These are phyloP conservation scores for Linderina pennispora DNA, from an alignment of 192 early-diverging fungal species.

Conservation along the genomic window DNA sequence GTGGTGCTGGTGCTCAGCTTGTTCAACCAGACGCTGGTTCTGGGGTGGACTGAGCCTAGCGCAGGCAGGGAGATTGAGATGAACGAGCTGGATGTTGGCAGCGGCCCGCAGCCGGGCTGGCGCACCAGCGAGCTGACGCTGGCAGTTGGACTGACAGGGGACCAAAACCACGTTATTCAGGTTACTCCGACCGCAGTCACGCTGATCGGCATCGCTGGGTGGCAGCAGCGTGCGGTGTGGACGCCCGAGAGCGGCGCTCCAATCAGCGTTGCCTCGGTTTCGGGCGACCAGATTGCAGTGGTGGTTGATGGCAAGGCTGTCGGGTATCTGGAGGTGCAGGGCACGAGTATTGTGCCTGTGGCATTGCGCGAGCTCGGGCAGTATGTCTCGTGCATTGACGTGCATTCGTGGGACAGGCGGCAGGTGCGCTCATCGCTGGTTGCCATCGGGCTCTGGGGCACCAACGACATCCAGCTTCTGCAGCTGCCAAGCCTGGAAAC, in stretches of 20 bases:
- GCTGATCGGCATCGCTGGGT: conserved; percentile 32
- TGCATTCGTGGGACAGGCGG: conserved; percentile 45
- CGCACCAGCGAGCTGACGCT: conserved; percentile 21
- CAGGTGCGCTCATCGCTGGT: conserved; percentile 34
- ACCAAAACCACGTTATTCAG: conserved; percentile 48
- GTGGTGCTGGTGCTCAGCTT: conserved; percentile 25
- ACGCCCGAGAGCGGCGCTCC: conserved; percentile 10
- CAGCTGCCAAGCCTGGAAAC: conserved; percentile 52
- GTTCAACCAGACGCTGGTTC: conserved; percentile 9
- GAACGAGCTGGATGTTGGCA: conserved; percentile 38
- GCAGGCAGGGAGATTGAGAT: conserved; percentile 39
- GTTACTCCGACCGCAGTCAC: conserved; percentile 49
- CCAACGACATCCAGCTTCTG: conserved; percentile 55
- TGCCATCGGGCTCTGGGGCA: conserved; percentile 74
- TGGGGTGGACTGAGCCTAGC: conserved; percentile 35
- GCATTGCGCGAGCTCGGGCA: conserved; percentile 53
- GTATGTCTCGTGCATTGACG: conserved; percentile 73
- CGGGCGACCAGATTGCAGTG: conserved; percentile 50
- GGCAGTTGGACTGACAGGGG: conserved; percentile 8
- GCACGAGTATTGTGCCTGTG: too few relatives aligned
- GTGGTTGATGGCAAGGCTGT: conserved; percentile 52
- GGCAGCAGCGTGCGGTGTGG: conserved; percentile 49
- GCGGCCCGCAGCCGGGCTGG: conserved; percentile 41
- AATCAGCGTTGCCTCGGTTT: conserved; percentile 54
- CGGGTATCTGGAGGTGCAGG: conserved; percentile 53